phyloP scores from a whole-genome alignment of 768 basidiomycete species.

The Trametes punicea region DNA sequence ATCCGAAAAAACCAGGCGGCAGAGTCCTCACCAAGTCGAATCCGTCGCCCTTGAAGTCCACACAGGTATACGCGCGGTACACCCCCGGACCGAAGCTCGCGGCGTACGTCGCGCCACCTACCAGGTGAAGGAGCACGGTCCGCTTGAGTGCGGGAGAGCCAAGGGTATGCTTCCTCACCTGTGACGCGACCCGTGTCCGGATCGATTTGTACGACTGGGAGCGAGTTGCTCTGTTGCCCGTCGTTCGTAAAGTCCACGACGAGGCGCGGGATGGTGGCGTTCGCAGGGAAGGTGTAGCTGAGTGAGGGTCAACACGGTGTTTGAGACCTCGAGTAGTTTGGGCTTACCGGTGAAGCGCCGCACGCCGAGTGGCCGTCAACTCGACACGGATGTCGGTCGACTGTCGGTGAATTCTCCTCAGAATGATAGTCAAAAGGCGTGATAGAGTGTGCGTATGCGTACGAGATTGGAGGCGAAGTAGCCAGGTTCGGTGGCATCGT shows the following conservation, averaged over 20 bases:
- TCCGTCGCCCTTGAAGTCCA: constrained; percentile 56
- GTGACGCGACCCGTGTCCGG: constrained; percentile 47
- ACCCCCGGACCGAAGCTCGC: constrained; percentile 59
- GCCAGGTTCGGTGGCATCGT: constrained; percentile 61
- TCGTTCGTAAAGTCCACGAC: constrained; percentile 63
- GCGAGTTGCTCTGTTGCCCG: constrained; percentile 49
- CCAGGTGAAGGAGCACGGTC: background rate
- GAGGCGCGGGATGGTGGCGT: constrained; percentile 41
- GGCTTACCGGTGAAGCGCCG: constrained; percentile 53
- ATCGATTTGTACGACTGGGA: constrained; percentile 47
- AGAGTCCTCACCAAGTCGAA: constrained; percentile 20
- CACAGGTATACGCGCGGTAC: constrained; percentile 57
- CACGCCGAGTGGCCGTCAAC: constrained; percentile 55
- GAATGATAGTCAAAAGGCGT: background rate
- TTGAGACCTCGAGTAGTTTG: background rate
- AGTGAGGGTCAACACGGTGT: background rate
- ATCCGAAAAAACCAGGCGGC: no score
- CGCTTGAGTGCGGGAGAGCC: background rate
- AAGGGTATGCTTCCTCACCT: constrained; percentile 29
- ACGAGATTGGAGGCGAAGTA: constrained; percentile 64
- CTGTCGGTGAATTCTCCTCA: constrained; percentile 29
- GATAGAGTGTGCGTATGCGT: constrained; percentile 6
- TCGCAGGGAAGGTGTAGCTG: constrained; percentile 31
- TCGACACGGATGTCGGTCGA: constrained; percentile 56
- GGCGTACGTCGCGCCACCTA: constrained; percentile 42